Base-by-base conservation (phyloP, 2,329 filamentous ascomycete species). In the Rachicladosporium sp. region DNA sequence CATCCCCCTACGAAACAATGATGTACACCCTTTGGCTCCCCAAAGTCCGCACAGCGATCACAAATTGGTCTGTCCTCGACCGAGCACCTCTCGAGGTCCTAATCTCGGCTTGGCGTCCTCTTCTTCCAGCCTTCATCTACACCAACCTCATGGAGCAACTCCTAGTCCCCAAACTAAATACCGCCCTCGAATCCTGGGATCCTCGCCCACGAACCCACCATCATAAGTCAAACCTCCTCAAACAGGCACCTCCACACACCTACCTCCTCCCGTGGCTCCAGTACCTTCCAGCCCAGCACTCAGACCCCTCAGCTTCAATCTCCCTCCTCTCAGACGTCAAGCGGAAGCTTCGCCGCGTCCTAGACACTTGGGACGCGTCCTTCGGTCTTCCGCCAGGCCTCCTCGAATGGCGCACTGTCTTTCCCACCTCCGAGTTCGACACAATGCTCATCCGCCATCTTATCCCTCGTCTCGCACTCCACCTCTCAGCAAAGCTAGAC, bases 181-280 rank as follows among this genome's bases (percentile, higher is more conserved):
- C 74, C 6, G 84, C 81, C 0, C 69, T 96, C 4, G 76, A 79
- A 37, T 73, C 76, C 37, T 95, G 88, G 89, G 89, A 88, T 51
- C 87, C 88, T 2, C 76, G 76, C 68, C 56, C 55, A 37, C 51
- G 52, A 35, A 57, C 66, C 54, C 58, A 63, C 47, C 46, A 62
- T 36, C 56, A 61, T 46, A 64, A 59, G 48, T 58, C 58, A 12
- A 54, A 45, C 41, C 51, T 65, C 64, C 23, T 54, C 34, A 53
- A 52, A 32, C 42, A 54, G 21, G 53, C 66, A 49, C 52, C 76
- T 44, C 76, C 80, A 35, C 87, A 81, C 55, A 70, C 74, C 31
- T 93, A 86, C 85, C 69, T 94, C 4, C 95, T 96, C 57, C 87
- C 89, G 3, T 98, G 91, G 89, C 74, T 96, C 31, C 85, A 80